Evolutionary conservation across 805 yeast species (phyloP), one percentile per base, ranked within the genome.

Genomic region (Barnettozyma californica): DNA sequence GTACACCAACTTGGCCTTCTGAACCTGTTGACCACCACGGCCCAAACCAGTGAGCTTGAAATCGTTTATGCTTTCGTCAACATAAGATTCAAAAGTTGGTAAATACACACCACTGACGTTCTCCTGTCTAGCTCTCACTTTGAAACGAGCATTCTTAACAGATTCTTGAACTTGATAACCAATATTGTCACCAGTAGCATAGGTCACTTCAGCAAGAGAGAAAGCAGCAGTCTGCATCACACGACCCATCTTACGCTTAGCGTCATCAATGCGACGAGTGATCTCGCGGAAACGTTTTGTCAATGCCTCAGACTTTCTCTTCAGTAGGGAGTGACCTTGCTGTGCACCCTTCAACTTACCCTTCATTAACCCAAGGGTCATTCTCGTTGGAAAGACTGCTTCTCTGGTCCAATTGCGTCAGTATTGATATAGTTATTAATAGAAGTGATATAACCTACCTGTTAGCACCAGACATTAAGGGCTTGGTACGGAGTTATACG

Each of bases 191-290:
- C 98, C 98, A 2, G 97, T 92, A 23, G 99, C 99, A 64, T 94
- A 94, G 41, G 94, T 84, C 42, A 92, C 98, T 67, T 92, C 99
- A 3, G 98, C 98, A 59, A 92, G 76, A 8, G 98, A 91, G 67
- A 92, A 92, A 1, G 98, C 95, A 2, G 99, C 99, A 0, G 95
- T 87, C 66, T 94, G 98, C 98, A 92, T 92, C 40, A 92, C 96
- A 55, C 92, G 77, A 44, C 98, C 99, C 98, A 94, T 92, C 73
- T 92, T 94, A 59, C 92, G 80, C 71, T 92, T 92, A 40, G 98
- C 84, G 27, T 58, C 62, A 66, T 94, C 97, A 64, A 92, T 92
- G 67, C 96, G 75, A 65, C 79, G 87, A 16, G 97, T 90, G 62
- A 92, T 92, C 59, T 92, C 99, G 68, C 99, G 83, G 73, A 92